These are phyloP conservation scores for Thalassiosira livingstoniorum DNA, from an alignment of 352 stramenopile genomes.

Conservation along the genomic window DNA sequence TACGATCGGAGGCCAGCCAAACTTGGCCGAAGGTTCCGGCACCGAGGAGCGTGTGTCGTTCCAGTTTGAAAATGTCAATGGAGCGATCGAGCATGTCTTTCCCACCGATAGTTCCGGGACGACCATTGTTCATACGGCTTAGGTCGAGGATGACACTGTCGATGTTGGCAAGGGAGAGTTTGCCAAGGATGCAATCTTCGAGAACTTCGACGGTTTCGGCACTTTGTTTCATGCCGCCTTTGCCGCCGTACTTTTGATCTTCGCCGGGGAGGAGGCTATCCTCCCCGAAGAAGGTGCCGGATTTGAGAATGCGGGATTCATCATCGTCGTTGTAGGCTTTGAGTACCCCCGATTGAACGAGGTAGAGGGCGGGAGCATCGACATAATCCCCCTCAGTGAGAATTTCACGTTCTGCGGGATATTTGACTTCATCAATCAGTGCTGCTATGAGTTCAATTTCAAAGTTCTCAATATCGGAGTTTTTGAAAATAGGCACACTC, in stretches of 20 bases:
- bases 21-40: conserved; percentile 98
- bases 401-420: conserved; percentile 43
- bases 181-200: conserved; percentile 59
- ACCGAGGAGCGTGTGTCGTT: conserved; percentile 93
- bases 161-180: conserved; percentile 63
- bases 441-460: conserved; percentile 63
- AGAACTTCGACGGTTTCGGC: conserved; percentile 62
- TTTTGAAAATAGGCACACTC: conserved; percentile 61
- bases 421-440: conserved; percentile 57
- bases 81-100: conserved; percentile 31
- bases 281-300: conserved; percentile 92
- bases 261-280: conserved; percentile 86
- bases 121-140: conserved; percentile 48
- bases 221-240: conserved; percentile 52
- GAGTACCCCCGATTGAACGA: conserved; percentile 43
- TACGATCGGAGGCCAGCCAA: conserved; percentile 92
- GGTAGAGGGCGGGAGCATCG: conserved; percentile 38
- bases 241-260: conserved; percentile 45
- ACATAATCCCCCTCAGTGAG: conserved; percentile 46
- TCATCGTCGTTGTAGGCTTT: conserved; percentile 49
- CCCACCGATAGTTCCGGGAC: conserved; percentile 17
- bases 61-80: conserved; percentile 80
- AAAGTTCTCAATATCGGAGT: conserved; percentile 64
- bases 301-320: conserved; percentile 77
- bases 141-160: conserved; percentile 63